Evolutionary conservation across 2,329 filamentous ascomycete genomes (phyloP), one percentile per base, ranked within the genome.

Genomic region (Thielaviopsis ethacetica): DNA sequence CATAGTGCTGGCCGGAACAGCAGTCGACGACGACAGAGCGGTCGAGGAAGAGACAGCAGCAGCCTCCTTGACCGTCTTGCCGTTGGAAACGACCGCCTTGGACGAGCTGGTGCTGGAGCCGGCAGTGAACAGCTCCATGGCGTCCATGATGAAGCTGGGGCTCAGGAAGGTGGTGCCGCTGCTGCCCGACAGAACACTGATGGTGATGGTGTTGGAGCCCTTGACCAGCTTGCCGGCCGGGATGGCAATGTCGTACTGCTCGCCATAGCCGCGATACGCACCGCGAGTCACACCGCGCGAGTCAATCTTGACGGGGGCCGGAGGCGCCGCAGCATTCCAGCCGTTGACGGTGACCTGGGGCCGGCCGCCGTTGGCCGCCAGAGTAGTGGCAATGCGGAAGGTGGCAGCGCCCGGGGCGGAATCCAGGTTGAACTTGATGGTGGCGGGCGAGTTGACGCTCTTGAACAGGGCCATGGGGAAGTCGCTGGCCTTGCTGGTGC

Each of bases 401-500:
- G 81, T 85, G 1, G 79, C 76, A 2, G 77, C 75, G 1, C 74
- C 73, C 5, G 78, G 74, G 1, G 73, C 73, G 17, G 77, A 73
- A 13, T 67, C 68, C 0, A 83, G 73, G 26, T 73, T 76, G 68
- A 85, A 83, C 51, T 75, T 75, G 68, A 85, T 83, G 1, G 78
- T 84, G 15, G 80, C 71, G 0, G 78, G 78, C 61, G 73, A 74
- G 69, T 85, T 84, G 59, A 79, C 76, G 24, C 67, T 68, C 67
- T 83, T 80, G 70, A 83, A 83, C 26, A 84, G 67, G 0, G 82
- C 82, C 83, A 86, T 85, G 51, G 83, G 82, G 65, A 85, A 83
- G 61, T 76, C 73, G 3, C 70, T 69, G 1, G 75, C 65, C 5
- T 70, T 66, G 24, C 76, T 79, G 22, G 74, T 75, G 49, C 81